Percentiles rank a stretch among this genome's conserved stretches.
Evolutionary conservation across 495 filamentous ascomycete species (phyloP).

Genomic region (Neurospora sp.): DNA sequence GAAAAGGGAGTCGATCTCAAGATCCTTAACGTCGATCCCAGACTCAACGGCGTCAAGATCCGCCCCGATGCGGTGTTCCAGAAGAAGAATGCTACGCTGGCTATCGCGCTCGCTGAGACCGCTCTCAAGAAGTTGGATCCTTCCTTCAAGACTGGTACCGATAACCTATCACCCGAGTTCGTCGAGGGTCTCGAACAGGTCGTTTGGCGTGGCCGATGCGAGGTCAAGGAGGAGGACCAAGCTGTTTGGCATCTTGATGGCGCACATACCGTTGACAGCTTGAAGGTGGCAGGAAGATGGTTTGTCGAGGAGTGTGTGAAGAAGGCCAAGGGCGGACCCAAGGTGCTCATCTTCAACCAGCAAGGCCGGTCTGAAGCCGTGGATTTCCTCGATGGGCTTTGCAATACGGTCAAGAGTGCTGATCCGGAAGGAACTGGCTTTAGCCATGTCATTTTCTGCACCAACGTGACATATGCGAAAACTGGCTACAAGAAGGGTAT

Average conservation of each 20-base stretch:
- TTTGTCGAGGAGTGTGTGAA: constrained; percentile 44
- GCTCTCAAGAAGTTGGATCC: constrained; percentile 39
- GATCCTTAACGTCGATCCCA: constrained; percentile 52
- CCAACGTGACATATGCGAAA: constrained; percentile 69
- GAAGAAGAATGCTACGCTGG: constrained; percentile 75
- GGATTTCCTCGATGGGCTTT: constrained; percentile 57
- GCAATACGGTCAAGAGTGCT: constrained; percentile 38
- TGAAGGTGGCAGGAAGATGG: constrained; percentile 71
- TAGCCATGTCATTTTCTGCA: constrained; percentile 76
- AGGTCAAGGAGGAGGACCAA: constrained; percentile 55
- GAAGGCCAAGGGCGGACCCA: constrained; percentile 25
- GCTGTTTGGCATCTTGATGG: constrained; percentile 85
- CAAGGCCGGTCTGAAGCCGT: constrained; percentile 74
- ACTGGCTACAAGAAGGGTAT: constrained; percentile 52
- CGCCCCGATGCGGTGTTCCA: constrained; percentile 76
- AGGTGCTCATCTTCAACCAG: constrained; percentile 93
- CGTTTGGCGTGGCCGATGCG: constrained; percentile 73
- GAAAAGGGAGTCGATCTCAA: constrained; percentile 53
- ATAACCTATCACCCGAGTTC: constrained; percentile 54
- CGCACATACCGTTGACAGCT: constrained; percentile 83
- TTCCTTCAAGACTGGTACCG: constrained; percentile 12
- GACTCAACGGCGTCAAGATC: constrained; percentile 55
- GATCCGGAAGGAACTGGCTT: constrained; percentile 45
- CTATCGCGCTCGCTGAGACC: constrained; percentile 60
- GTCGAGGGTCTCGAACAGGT: constrained; percentile 64